Conservation (phyloP, 2,329 filamentous ascomycete genomes). For the Didymella segeticola region DNA sequence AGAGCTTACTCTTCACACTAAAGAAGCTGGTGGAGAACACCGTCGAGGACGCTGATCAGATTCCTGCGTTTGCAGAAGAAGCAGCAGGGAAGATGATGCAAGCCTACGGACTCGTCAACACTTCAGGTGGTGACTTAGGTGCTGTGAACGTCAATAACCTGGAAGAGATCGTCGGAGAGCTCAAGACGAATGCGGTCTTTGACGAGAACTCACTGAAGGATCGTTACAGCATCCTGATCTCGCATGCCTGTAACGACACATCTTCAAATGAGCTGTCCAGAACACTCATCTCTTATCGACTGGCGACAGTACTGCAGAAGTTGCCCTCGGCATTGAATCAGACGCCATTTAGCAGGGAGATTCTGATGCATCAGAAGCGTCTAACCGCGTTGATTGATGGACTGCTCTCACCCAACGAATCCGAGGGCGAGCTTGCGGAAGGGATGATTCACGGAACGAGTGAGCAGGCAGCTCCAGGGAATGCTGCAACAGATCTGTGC, state of each 20-base stretch:
- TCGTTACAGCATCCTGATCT: constrained; percentile 40
- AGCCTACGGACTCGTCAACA: constrained; percentile 19
- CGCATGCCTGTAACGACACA: constrained; percentile 33
- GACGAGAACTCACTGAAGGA: constrained; percentile 36
- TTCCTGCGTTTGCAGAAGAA: constrained; percentile 30
- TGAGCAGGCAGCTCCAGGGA: background rate
- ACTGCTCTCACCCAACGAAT: constrained; percentile 12
- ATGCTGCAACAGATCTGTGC: constrained; percentile 54
- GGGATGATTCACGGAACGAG: background rate
- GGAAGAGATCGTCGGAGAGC: constrained; percentile 14
- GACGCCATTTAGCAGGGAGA: constrained; percentile 30
- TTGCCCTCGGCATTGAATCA: constrained; percentile 27
- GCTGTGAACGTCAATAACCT: constrained; percentile 1
- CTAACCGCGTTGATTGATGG: constrained; percentile 28
- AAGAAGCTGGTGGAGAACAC: constrained; percentile 44
- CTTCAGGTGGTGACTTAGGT: background rate
- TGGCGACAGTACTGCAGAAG: constrained; percentile 28
- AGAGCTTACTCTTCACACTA: constrained; percentile 42
- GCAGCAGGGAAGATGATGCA: constrained; percentile 31
- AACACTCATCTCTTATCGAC: constrained; percentile 42
- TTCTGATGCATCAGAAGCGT: constrained; percentile 28
- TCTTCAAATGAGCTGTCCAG: constrained; percentile 24
- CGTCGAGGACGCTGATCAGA: constrained; percentile 33
- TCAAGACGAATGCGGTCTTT: constrained; percentile 38
- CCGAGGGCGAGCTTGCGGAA: background rate